A percentile compares a stretch with the other conserved stretches of the same genome.
phyloP scores from a whole-genome alignment of 2,329 filamentous ascomycete species.

The Huntiella bhutanensis region DNA sequence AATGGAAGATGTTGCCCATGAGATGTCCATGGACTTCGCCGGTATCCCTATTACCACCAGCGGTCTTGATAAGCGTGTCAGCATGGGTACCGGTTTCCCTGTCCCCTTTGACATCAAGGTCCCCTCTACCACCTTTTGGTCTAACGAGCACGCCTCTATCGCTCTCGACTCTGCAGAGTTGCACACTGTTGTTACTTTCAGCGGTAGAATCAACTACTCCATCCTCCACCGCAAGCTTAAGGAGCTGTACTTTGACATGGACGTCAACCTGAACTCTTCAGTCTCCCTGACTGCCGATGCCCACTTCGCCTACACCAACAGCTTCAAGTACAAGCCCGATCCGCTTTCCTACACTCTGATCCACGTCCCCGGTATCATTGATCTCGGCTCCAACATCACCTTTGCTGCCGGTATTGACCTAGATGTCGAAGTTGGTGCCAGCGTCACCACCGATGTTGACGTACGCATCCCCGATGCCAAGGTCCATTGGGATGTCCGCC shows the following conservation, averaged over 20 bases:
- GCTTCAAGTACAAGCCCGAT: conserved; percentile 18
- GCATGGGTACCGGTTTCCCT: background rate
- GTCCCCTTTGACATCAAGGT: background rate
- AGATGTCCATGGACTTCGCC: conserved; percentile 15
- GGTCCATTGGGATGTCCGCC: conserved; percentile 22
- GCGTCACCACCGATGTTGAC: conserved; percentile 17
- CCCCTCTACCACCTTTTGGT: conserved; percentile 15
- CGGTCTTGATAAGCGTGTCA: conserved; percentile 11
- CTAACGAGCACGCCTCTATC: conserved; percentile 18
- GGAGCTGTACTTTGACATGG: conserved; percentile 24
- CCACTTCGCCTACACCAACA: conserved; percentile 18
- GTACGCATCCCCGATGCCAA: conserved; percentile 19
- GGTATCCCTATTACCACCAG: conserved; percentile 13
- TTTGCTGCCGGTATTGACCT: conserved; percentile 19
- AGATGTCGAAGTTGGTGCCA: conserved; percentile 17
- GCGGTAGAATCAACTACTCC: conserved; percentile 19
- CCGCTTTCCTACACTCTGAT: conserved; percentile 20
- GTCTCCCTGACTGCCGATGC: conserved; percentile 21
- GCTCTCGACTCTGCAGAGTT: conserved; percentile 20
- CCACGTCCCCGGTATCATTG: conserved; percentile 22
- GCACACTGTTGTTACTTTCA: conserved; percentile 21
- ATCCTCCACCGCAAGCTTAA: background rate
- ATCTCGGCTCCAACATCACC: conserved; percentile 19
- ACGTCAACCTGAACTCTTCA: conserved; percentile 20
- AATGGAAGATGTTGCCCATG: conserved; percentile 16